phyloP scores from a whole-genome alignment of 352 stramenopile species.

The Pythium guiyangense region DNA sequence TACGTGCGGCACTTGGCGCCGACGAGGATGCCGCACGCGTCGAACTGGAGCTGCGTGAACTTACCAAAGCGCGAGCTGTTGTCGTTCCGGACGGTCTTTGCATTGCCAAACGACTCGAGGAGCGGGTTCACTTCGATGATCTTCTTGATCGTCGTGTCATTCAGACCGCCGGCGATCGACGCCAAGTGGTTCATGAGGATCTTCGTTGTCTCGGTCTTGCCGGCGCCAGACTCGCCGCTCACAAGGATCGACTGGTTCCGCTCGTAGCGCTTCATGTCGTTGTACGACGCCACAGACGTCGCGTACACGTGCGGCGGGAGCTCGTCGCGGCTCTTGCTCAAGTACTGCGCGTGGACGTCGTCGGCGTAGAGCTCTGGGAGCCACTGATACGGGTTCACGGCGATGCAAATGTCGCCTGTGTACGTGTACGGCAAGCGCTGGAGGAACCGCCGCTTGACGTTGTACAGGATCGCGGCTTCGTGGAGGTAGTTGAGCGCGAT shows the following conservation, averaged over 20 bases:
- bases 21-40: slow-evolving; percentile 64
- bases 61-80: slow-evolving; percentile 50
- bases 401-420: slow-evolving; percentile 96
- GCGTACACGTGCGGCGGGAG: slow-evolving; percentile 68
- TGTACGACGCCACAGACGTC: slow-evolving; percentile 64
- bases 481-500: slow-evolving; percentile 87
- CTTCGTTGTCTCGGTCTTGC: slow-evolving; percentile 89
- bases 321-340: slow-evolving; percentile 51
- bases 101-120: slow-evolving; percentile 82
- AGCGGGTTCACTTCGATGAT: slow-evolving; percentile 83
- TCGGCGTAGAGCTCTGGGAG: slow-evolving; percentile 84
- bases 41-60: slow-evolving; percentile 58
- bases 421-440: slow-evolving; percentile 93
- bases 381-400: slow-evolving; percentile 96
- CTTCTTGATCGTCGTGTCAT: slow-evolving; percentile 76
- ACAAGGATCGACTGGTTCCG: slow-evolving; percentile 86
- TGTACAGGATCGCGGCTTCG: slow-evolving; percentile 90
- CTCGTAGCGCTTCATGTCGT: slow-evolving; percentile 53
- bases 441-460: slow-evolving; percentile 85
- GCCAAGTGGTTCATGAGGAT: slow-evolving; percentile 88
- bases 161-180: slow-evolving; percentile 54
- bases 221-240: slow-evolving; percentile 79
- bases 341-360: slow-evolving; percentile 60
- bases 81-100: slow-evolving; percentile 48
- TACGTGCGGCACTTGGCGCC: slow-evolving; percentile 95